phyloP scores from a whole-genome alignment of 2,329 filamentous ascomycete species.

The Phialocephala subalpina region DNA sequence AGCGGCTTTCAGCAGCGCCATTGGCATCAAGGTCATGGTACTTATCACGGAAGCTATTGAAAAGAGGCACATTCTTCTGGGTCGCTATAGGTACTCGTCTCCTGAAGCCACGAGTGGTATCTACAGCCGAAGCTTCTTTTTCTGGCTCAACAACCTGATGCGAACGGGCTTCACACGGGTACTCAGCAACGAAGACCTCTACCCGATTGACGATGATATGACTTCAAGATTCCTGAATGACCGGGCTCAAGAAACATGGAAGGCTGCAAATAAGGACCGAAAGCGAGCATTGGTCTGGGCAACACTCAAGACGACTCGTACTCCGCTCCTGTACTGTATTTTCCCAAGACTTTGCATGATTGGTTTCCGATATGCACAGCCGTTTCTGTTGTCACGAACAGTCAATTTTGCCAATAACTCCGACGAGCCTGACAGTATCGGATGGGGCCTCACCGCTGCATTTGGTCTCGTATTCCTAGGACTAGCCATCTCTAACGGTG shows the following conservation, averaged over 20 bases:
- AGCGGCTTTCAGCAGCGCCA: conserved; percentile 46
- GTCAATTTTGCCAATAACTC: conserved; percentile 34
- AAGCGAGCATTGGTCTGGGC: conserved; percentile 32
- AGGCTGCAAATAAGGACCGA: conserved; percentile 17
- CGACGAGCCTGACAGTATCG: conserved; percentile 35
- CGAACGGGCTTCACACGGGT: conserved; percentile 47
- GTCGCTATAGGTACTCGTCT: conserved; percentile 40
- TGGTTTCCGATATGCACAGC: conserved; percentile 39
- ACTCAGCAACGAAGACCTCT: conserved; percentile 47
- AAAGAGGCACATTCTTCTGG: conserved; percentile 47
- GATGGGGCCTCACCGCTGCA: conserved; percentile 43
- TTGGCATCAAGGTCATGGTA: conserved; percentile 47
- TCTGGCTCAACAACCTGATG: conserved; percentile 50
- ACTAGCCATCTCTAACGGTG: conserved; percentile 34
- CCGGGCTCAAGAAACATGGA: conserved; percentile 30
- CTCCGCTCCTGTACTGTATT: conserved; percentile 29
- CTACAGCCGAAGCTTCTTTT: conserved; percentile 48
- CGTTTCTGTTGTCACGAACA: conserved; percentile 37
- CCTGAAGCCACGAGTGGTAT: conserved; percentile 51
- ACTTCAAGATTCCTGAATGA: conserved; percentile 24
- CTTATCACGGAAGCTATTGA: conserved; percentile 48
- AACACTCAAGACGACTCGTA: conserved; percentile 33
- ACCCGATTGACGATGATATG: conserved; percentile 44
- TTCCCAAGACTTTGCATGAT: conserved; percentile 36
- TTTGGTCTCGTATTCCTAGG: conserved; percentile 43